Evolutionary conservation across 257 asterid species (phyloP), one percentile per base, ranked within the genome.

Genomic region (Fraxinus excelsior): DNA sequence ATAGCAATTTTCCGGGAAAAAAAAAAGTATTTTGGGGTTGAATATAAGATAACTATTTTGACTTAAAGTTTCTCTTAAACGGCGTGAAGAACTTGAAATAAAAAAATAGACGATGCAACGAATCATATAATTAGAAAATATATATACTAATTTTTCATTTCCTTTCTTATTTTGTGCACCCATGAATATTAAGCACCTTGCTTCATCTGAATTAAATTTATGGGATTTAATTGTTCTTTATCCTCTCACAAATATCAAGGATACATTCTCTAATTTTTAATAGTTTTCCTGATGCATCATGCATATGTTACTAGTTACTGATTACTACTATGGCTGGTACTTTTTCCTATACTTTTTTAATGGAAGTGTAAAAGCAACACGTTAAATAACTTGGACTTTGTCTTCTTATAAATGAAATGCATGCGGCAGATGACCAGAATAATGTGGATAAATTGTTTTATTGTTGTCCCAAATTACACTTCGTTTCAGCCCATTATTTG

Each of bases 401-500:
- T 60, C 62, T 42, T 73, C 62, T 3, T 11, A 26, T 73, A 42
- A 75, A 71, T 44, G 38, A 68, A 65, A 5, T 42, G 51, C 51
- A 42, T 2, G 51, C 4, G 18, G 51, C 16, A 18, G 51, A 42
- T 0, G 16, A 42, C 49, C 4, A 42, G 51, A 42, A 42, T 42
- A 42, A 42, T 11, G 4, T 42, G 51, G 4, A 11, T 2, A 42
- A 2, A 42, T 12, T 42, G 51, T 42, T 75, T 81, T 76, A 56
- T 76, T 72, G 51, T 67, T 77, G 49, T 74, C 46, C 72, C 68
- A 32, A 65, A 46, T 28, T 80, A 64, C 11, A 46, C 76, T 80
- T 82, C 74, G 67, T 85, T 84, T 78, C 92, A 96, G 99, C 80
- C 99, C 99, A 42, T 81, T 93, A 83, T 96, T 96, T 83, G 99